Evolutionary conservation across 2,329 filamentous ascomycete species (phyloP).

Genomic region (Septoria linicola): DNA sequence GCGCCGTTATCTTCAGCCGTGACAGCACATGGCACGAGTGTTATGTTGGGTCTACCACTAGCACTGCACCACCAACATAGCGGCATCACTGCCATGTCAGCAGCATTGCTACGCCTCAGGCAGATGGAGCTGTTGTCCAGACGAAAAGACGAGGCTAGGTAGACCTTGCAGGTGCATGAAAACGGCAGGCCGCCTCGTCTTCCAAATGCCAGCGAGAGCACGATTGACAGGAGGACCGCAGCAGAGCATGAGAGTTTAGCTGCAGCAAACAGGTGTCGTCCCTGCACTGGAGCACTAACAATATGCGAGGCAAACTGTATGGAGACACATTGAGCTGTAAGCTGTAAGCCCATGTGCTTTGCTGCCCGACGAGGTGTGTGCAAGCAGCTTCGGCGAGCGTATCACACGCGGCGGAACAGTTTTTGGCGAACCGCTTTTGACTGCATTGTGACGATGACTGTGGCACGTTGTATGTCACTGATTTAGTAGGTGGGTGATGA

Average conservation of each 20-base stretch:
- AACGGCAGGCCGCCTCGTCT: too few species aligned
- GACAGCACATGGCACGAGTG: too few species aligned
- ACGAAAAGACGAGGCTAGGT: neutral
- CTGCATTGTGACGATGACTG: neutral
- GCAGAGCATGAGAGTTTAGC: neutral
- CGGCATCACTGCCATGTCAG: too few species aligned
- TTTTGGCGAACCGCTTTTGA: neutral
- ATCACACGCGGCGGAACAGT: too few species aligned
- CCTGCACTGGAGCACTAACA: constrained; percentile 2
- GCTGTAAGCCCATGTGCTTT: too few species aligned
- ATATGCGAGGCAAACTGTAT: neutral
- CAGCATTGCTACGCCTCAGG: too few species aligned
- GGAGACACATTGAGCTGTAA: neutral
- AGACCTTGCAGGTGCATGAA: constrained; percentile 13
- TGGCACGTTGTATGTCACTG: neutral
- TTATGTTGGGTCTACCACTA: too few species aligned
- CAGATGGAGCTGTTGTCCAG: too few species aligned
- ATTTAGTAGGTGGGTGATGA: neutral
- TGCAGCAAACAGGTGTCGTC: constrained; percentile 9
- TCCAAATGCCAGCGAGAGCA: constrained; percentile 9
- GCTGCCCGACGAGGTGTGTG: neutral
- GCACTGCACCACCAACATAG: too few species aligned
- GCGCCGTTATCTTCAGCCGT: too few species aligned
- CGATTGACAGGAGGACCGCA: neutral
- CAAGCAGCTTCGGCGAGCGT: too few species aligned